These are phyloP conservation scores for Colletotrichum higginsianum DNA, from an alignment of 2,329 filamentous ascomycete genomes.

Conservation along the genomic window DNA sequence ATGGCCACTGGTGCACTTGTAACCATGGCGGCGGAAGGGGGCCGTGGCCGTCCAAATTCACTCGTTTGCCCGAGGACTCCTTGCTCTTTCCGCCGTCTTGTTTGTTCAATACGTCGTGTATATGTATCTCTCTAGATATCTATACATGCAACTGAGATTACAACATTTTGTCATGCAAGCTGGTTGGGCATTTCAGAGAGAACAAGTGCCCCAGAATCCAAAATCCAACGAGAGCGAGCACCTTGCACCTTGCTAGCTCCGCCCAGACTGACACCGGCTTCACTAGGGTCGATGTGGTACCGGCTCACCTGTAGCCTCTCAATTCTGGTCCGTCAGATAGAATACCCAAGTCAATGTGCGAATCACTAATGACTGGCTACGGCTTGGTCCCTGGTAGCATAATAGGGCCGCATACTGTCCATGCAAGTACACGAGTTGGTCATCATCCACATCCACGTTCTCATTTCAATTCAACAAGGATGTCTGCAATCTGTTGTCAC, in stretches of 20 bases:
- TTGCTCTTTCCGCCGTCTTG: too few species aligned
- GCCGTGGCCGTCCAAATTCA: not conserved
- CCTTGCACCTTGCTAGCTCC: not conserved
- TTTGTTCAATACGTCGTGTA: not conserved
- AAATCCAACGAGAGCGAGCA: not conserved
- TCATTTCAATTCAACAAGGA: not conserved
- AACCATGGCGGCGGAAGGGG: not conserved
- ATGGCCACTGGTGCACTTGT: not conserved
- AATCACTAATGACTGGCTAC: too few species aligned
- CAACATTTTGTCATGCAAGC: too few species aligned
- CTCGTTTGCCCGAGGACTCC: not conserved
- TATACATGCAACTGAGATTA: too few species aligned
- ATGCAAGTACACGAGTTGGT: not conserved
- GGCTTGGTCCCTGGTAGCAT: not conserved
- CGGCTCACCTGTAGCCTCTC: not conserved
- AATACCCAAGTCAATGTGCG: not conserved
- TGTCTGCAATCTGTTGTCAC: constrained; percentile 8
- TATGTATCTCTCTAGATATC: too few species aligned
- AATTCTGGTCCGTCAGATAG: too few species aligned
- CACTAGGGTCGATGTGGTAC: constrained; percentile 5
- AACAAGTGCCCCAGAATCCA: too few species aligned
- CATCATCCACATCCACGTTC: too few species aligned
- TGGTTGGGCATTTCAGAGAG: too few species aligned
- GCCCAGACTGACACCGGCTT: not conserved
- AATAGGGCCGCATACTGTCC: too few species aligned